phyloP scores from a whole-genome alignment of 345 rosid genomes.

The Cardamine resedifolia region DNA sequence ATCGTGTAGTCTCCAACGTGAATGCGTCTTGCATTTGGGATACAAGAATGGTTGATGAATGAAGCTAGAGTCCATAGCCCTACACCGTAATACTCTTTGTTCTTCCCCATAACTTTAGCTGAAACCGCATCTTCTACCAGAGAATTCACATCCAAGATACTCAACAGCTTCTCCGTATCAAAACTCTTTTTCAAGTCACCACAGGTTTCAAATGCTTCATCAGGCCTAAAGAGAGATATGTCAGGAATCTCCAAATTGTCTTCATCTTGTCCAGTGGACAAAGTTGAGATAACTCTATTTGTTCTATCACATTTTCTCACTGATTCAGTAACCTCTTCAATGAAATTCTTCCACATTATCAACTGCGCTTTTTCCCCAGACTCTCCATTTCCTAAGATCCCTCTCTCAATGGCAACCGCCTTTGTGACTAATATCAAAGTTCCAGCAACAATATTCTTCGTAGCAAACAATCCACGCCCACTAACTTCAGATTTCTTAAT shows the following conservation, averaged over 20 bases:
- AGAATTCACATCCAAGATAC: conserved; percentile 81
- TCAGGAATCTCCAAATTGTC: conserved; percentile 56
- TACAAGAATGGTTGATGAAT: conserved; percentile 83
- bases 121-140: conserved; percentile 79
- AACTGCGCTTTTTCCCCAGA: conserved; percentile 57
- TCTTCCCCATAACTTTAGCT: conserved; percentile 74
- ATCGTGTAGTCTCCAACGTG: conserved; percentile 70
- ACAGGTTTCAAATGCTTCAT: conserved; percentile 31
- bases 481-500: conserved; percentile 61
- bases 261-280: conserved; percentile 68
- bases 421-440: conserved; percentile 60
- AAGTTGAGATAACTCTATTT: conserved; percentile 40
- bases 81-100: conserved; percentile 70
- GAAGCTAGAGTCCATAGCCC: conserved; percentile 79
- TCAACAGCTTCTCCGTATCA: conserved; percentile 51
- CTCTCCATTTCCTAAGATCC: conserved; percentile 56
- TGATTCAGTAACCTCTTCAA: conserved; percentile 51
- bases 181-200: conserved; percentile 30
- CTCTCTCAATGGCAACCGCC: conserved; percentile 77
- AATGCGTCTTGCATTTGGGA: conserved; percentile 66
- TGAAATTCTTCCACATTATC: conserved; percentile 85
- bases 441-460: conserved; percentile 67
- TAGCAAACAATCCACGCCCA: conserved; percentile 81
- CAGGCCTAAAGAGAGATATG: conserved; percentile 55
- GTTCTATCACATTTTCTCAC: conserved; percentile 50